Conservation (phyloP, 2,329 filamentous ascomycete species). For the Fusarium continuum region DNA sequence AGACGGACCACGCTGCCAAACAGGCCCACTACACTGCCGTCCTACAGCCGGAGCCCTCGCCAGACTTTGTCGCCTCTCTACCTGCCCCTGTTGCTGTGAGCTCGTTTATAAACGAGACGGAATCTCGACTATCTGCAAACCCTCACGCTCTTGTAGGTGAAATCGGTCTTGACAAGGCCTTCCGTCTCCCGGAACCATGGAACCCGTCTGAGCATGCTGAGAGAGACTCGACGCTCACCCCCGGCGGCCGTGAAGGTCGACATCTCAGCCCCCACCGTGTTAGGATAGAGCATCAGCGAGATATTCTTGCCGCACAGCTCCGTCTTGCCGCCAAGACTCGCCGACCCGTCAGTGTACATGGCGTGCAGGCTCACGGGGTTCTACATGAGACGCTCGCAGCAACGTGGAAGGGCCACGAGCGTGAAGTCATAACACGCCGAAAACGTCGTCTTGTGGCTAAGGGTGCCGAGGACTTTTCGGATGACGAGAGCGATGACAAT, state of each 20-base stretch:
- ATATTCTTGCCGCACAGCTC: constrained; percentile 74
- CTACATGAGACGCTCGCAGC: constrained; percentile 71
- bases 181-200: constrained; percentile 74
- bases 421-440: constrained; percentile 65
- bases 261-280: constrained; percentile 74
- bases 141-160: constrained; percentile 78
- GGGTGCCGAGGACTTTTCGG: constrained; percentile 58
- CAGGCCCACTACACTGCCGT: constrained; percentile 72
- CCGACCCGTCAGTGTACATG: constrained; percentile 74
- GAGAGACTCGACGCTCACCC: constrained; percentile 60
- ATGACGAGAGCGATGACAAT: constrained; percentile 45
- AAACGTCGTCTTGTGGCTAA: constrained; percentile 62
- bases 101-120: constrained; percentile 65
- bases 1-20: constrained; percentile 50
- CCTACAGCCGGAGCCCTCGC: constrained; percentile 62
- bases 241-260: constrained; percentile 75
- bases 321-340: constrained; percentile 72
- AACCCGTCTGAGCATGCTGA: constrained; percentile 46
- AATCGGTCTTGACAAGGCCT: constrained; percentile 79
- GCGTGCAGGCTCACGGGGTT: constrained; percentile 79
- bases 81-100: constrained; percentile 70
- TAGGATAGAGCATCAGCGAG: constrained; percentile 72
- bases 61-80: constrained; percentile 58
- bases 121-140: constrained; percentile 62
- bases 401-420: constrained; percentile 77